Base-by-base conservation (phyloP, 73 alveolate genomes). In the Blepharisma stoltei region DNA sequence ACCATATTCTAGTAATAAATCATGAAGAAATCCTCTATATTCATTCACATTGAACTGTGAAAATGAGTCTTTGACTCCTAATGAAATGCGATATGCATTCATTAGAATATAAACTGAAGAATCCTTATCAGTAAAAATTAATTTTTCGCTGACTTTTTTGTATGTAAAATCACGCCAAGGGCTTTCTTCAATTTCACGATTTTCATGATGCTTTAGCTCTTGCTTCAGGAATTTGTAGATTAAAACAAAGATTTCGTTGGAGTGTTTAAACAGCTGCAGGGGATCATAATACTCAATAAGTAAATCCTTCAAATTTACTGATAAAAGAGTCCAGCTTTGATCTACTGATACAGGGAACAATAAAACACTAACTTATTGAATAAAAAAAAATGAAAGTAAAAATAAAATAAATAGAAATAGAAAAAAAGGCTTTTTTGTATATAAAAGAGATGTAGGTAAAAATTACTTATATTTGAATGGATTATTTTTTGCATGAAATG, bases 111-210 rank as follows among this genome's bases (percentile, higher is more conserved):
- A 60, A n/a, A 60, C 73, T 9, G 73, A 14, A 60, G 73, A 60
- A 60, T 60, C 73, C 14, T 8, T 9, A 14, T 60, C 73, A 60
- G 14, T 38, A 60, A 60, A 60, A 14, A 8, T 60, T 14, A 9
- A 60, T 14, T 11, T 60, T 60, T 60, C 73, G 45, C 18, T 18
- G 14, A 60, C 46, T 60, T 60, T 60, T 38, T 18, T 8, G 23
- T 60, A 60, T 18, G 48, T 60, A 60, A 60, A 60, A 25, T 60
- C 23, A 14, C 73, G 14, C 73, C 73, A 60, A 2, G 46, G 73
- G 14, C 46, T 60, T 25, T 60, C 73, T 8, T 60, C 73, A 25
- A 60, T 60, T 9, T 14, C 18, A 2, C 23, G 14, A 8, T n/a
- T 18, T 60, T 60, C 73, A 60, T 20, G 23, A 25, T 14, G 23